These are phyloP conservation scores for Lepidopterella palustris DNA, from an alignment of 495 filamentous ascomycete genomes.

Conservation along the genomic window DNA sequence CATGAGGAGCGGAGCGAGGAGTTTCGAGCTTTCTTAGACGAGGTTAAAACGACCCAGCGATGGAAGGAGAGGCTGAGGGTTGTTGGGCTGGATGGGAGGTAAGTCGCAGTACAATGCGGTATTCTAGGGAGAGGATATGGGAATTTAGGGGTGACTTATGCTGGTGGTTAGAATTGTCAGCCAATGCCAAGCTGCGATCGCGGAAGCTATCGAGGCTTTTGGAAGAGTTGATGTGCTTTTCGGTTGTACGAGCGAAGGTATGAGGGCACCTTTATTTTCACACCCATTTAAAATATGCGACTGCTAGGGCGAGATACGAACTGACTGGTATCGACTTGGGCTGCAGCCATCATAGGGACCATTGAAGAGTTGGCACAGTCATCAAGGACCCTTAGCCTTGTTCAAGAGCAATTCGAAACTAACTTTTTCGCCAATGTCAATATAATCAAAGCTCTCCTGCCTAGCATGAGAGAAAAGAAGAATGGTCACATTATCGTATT, in stretches of 20 bases:
- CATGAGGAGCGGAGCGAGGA: conserved; percentile 40
- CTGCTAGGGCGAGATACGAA: no score
- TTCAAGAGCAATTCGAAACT: conserved; percentile 85
- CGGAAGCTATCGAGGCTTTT: conserved; percentile 76
- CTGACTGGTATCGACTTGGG: background rate
- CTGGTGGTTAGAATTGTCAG: conserved; percentile 29
- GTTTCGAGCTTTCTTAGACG: conserved; percentile 49
- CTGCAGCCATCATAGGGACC: conserved; percentile 72
- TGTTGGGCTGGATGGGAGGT: conserved; percentile 37
- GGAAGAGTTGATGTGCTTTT: conserved; percentile 83
- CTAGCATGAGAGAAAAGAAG: conserved; percentile 67
- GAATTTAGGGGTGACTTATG: conserved; percentile 8
- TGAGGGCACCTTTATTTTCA: no score
- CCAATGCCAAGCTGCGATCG: conserved; percentile 74
- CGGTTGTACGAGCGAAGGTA: conserved; percentile 81
- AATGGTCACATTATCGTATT: conserved; percentile 86
- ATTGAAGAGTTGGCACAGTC: conserved; percentile 81
- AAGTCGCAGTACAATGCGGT: background rate
- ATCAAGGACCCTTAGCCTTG: conserved; percentile 65
- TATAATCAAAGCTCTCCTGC: conserved; percentile 84
- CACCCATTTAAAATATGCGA: no score
- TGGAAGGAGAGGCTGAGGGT: conserved; percentile 38
- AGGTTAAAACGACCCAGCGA: conserved; percentile 40
- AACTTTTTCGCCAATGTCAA: conserved; percentile 94
- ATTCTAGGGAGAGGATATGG: background rate